These are phyloP conservation scores for Penicillium sp. DNA, from an alignment of 2,329 filamentous ascomycete genomes.

Conservation along the genomic window DNA sequence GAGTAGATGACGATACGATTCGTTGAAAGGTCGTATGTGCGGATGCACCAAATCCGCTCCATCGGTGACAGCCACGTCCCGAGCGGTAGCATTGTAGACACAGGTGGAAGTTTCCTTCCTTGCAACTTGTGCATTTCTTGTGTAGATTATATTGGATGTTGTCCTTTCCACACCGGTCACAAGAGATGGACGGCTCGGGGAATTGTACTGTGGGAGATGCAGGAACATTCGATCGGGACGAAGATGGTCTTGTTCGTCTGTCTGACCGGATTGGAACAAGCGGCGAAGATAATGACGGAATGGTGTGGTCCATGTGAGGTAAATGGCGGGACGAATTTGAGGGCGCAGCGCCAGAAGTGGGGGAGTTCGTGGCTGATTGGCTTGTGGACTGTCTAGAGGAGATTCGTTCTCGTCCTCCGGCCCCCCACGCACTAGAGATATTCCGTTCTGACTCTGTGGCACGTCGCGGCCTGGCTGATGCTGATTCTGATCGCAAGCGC, in stretches of 20 bases:
- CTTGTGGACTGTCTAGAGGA: conserved; percentile 21
- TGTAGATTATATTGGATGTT: conserved; percentile 85
- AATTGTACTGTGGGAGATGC: conserved; percentile 45
- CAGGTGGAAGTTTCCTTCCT: conserved; percentile 70
- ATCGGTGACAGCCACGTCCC: conserved; percentile 76
- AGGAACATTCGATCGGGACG: conserved; percentile 34
- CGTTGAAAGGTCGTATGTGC: conserved; percentile 69
- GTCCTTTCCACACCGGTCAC: conserved; percentile 66
- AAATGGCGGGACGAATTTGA: conserved; percentile 5
- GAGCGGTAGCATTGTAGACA: conserved; percentile 78
- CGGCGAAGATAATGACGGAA: conserved; percentile 17
- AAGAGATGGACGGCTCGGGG: conserved; percentile 70
- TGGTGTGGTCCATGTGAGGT: conserved; percentile 8
- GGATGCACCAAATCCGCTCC: conserved; percentile 80
- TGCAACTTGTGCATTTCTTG: conserved; percentile 75
- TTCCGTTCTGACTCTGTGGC: conserved; percentile 37
- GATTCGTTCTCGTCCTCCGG: conserved; percentile 25
- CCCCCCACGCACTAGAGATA: conserved; percentile 27
- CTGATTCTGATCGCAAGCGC: conserved; percentile 27
- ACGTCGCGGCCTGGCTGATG: conserved; percentile 30
- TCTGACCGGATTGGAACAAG: conserved; percentile 22
- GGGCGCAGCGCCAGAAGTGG: conserved; percentile 18
- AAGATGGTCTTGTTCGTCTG: conserved; percentile 32
- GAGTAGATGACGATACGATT: conserved; percentile 36
- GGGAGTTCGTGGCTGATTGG: conserved; percentile 29